Evolutionary conservation across 345 rosid genomes (phyloP), one percentile per base, ranked within the genome.

Genomic region (Psidium guajava): DNA sequence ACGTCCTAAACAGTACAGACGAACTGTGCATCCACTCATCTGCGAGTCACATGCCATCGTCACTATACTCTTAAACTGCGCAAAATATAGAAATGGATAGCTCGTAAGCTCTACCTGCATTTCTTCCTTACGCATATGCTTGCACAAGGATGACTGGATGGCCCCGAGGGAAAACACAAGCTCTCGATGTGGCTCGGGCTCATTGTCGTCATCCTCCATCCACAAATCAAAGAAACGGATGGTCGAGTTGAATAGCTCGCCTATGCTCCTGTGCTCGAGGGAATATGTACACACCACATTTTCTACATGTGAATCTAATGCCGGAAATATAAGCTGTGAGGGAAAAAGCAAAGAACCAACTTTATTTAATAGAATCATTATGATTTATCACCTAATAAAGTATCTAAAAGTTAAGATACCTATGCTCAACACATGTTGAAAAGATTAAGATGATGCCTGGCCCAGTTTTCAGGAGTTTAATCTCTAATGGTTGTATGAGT

Each of bases 111-210:
- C 16, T 86, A 93, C 98, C 96, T 94, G 98, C 59, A 93, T 87
- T 85, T 95, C 98, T 92, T 95, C 98, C 92, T 94, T 95, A 81
- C 85, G 89, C 96, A 92, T 92, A 89, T 95, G 98, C 44, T 93
- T 89, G 82, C 93, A 90, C 54, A 95, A 90, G 82, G 91, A 92
- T 64, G 93, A 88, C 56, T 90, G 92, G 86, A 92, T 75, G 88
- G 92, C 92, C 87, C 92, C 85, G 11, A 93, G 87, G 87, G 86
- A 83, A 85, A 86, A 58, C 10, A 93, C 75, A 77, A 94, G 91
- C 89, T 95, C 95, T 81, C 89, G 91, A 87, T 90, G 85, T 54
- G 89, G 85, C 86, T 87, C 53, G 47, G 86, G 54, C 80, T 40
- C 32, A 86, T 85, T 86, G 85, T 84, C 88, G 24, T 52, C 55